Conservation (phyloP, 257 asterid species). For the Galeopsis tetrahit region DNA sequence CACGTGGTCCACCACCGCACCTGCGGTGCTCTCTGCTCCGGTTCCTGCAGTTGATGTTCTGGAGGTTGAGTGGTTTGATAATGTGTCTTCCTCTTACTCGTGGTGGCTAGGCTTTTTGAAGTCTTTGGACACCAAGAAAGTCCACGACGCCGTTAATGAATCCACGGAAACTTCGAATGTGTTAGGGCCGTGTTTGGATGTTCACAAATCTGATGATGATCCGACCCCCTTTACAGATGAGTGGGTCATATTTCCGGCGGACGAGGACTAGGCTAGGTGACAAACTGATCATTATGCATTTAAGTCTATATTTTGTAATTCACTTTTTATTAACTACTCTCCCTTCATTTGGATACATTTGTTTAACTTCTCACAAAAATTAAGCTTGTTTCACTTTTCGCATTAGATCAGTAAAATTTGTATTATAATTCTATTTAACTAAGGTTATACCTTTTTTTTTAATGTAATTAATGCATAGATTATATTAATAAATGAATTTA, state of each 20-base stretch:
- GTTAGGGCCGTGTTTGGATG: slow-evolving; percentile 31
- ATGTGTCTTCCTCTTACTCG: slow-evolving; percentile 33
- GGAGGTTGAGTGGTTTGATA: slow-evolving; percentile 43
- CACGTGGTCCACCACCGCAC: slow-evolving; percentile 53
- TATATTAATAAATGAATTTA: too few species aligned
- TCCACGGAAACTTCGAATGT: slow-evolving; percentile 16
- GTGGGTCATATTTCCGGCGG: slow-evolving; percentile 37
- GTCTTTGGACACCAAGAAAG: slow-evolving; percentile 39
- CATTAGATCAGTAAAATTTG: too few species aligned
- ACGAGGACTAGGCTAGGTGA: slow-evolving; percentile 6
- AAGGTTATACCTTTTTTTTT: too few species aligned
- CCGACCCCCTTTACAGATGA: slow-evolving; percentile 34
- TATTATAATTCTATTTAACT: too few species aligned
- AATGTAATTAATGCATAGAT: too few species aligned
- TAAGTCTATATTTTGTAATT: too few species aligned
- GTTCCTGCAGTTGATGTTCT: slow-evolving; percentile 23
- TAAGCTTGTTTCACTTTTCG: too few species aligned
- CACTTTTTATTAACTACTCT: too few species aligned
- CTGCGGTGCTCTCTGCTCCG: slow-evolving; percentile 35
- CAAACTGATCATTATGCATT: too few species aligned
- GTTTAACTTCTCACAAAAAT: too few species aligned
- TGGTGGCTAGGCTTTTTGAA: slow-evolving; percentile 54
- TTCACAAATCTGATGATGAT: slow-evolving; percentile 2
- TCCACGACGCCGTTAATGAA: background rate
- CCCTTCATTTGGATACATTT: too few species aligned